Evolutionary conservation across 345 rosid species (phyloP), one percentile per base, ranked within the genome.

Genomic region (Acer saccharum): DNA sequence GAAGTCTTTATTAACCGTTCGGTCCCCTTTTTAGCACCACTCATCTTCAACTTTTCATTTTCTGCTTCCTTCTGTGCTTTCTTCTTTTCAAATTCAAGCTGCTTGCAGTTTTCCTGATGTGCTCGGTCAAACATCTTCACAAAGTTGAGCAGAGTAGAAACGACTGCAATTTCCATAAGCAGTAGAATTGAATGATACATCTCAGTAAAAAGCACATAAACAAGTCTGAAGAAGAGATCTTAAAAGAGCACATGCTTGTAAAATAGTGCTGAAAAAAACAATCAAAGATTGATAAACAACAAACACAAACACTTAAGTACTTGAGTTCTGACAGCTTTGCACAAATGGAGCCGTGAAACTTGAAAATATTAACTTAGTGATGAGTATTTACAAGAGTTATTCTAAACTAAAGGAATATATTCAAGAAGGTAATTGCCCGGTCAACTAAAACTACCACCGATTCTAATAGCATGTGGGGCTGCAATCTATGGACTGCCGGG

Each of bases 71-170:
- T 89, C 64, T 55, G 86, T 61, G 86, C 86, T 84, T 83, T 91
- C 81, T 84, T 87, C 91, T 81, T 93, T 79, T 89, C 94, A 61
- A 83, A 63, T 79, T 90, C 98, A 16, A 85, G 81, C 82, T 87
- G 94, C 88, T 85, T 90, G 88, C 89, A 81, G 86, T 93, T 93
- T 79, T 91, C 98, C 18, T 83, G 83, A 2, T 90, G 94, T n/a
- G 98, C 92, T 65, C 86, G 93, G 65, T 84, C 84, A 78, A 91
- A 90, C 87, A 91, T 89, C 86, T 84, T 85, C 74, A 88, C 90
- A 83, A 93, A 93, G 85, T 89, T 91, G 73, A 84, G 93, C 74
- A 93, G 82, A 6, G 93, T 93, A 75, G 98, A 88, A 44, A 93
- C 96, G 82, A 93, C 98, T 91, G 81, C 72, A 83, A 41, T 78